These are phyloP conservation scores for Cubamyces sp. DNA, from an alignment of 768 basidiomycete genomes.

Conservation along the genomic window DNA sequence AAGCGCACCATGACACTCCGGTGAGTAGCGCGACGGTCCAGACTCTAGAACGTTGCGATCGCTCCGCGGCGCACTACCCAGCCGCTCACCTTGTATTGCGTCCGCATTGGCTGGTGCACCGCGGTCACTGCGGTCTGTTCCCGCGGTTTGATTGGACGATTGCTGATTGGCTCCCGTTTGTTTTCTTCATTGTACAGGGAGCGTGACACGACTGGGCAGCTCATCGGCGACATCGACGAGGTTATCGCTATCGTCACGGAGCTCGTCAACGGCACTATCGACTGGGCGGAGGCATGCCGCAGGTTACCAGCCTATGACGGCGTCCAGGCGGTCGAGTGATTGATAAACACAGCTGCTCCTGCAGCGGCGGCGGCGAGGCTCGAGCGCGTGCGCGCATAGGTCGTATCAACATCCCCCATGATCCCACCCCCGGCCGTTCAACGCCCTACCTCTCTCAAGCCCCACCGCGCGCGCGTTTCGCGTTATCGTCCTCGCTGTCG, in stretches of 20 bases:
- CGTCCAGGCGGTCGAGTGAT: slow-evolving; percentile 70
- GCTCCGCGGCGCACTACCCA: background rate
- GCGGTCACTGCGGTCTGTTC: background rate
- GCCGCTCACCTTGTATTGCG: background rate
- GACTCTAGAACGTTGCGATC: background rate
- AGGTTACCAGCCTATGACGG: slow-evolving; percentile 83
- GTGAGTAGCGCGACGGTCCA: slow-evolving; percentile 47
- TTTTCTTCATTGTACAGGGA: slow-evolving; percentile 54
- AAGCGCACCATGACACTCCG: slow-evolving; percentile 94
- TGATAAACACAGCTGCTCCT: background rate
- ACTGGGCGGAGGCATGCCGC: slow-evolving; percentile 77
- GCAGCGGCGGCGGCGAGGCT: background rate
- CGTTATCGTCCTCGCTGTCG: too few relatives aligned
- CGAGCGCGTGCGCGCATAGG: background rate
- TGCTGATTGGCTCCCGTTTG: slow-evolving; percentile 12
- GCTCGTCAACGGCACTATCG: slow-evolving; percentile 72
- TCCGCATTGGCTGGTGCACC: slow-evolving; percentile 10
- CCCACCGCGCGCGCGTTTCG: too few relatives aligned
- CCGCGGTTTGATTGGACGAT: slow-evolving; percentile 5
- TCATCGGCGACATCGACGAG: slow-evolving; percentile 88
- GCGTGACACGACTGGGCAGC: slow-evolving; percentile 91
- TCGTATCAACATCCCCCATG: background rate
- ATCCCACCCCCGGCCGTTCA: too few relatives aligned
- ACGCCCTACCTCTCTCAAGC: too few relatives aligned
- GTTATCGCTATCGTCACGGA: slow-evolving; percentile 82